Conservation (phyloP, 2,329 filamentous ascomycete species). For the Penicillium sp. region DNA sequence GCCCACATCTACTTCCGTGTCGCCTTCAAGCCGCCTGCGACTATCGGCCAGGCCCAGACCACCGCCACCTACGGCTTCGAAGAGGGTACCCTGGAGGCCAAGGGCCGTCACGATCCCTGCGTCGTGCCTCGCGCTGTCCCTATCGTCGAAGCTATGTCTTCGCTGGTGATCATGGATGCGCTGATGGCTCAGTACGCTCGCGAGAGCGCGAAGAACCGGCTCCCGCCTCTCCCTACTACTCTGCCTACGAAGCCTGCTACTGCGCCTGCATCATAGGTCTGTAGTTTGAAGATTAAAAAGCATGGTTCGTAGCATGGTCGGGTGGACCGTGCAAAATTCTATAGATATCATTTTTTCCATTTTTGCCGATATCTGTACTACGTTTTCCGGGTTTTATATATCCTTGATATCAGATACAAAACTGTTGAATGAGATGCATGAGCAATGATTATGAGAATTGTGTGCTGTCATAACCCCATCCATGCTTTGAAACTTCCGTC, state of each 20-base stretch:
- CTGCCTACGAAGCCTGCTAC: constrained; percentile 34
- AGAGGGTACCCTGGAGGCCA: constrained; percentile 76
- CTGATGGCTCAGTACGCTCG: constrained; percentile 73
- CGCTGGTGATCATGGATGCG: constrained; percentile 80
- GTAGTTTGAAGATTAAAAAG: background rate
- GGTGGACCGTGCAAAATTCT: constrained; percentile 6
- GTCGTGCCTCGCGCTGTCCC: constrained; percentile 79
- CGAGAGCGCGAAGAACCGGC: constrained; percentile 44
- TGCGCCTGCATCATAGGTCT: constrained; percentile 7
- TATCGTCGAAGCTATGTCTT: constrained; percentile 77
- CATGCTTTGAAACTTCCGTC: background rate
- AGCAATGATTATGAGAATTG: constrained; percentile 13
- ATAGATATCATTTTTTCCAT: constrained; percentile 7
- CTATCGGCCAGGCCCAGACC: constrained; percentile 80
- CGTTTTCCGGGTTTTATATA: constrained; percentile 2
- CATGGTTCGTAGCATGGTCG: background rate
- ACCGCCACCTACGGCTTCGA: constrained; percentile 74
- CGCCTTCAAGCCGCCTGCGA: constrained; percentile 91
- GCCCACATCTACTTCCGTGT: constrained; percentile 91
- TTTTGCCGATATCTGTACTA: background rate
- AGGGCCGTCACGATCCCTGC: constrained; percentile 90
- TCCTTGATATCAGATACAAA: constrained; percentile 7
- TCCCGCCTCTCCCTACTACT: constrained; percentile 41
- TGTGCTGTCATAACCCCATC: background rate
- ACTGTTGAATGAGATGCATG: constrained; percentile 16